Base-by-base conservation (phyloP, 768 basidiomycete species). In the Tephrocybe rancida region DNA sequence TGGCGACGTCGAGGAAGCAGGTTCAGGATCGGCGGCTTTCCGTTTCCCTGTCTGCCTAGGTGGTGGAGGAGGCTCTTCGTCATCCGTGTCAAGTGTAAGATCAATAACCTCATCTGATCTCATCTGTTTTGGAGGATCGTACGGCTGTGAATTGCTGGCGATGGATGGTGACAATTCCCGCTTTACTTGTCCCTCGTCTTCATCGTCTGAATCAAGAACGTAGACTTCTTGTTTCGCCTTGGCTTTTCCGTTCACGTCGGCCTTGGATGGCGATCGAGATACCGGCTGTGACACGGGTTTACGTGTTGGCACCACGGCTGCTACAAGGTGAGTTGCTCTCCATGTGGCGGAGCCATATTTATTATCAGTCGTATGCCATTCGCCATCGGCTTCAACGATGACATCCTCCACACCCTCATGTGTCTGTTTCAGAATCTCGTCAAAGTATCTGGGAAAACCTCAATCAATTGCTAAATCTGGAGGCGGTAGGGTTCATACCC, bases 331-430 rank as follows among this genome's bases (percentile, higher is more conserved):
- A 0, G 69, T 60, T 39, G 78, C 77, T 59, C 79, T 83, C 94
- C 95, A 97, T 26, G 68, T 73, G 1, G 73, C 61, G 18, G 92
- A 94, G 1, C 83, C 93, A 63, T 82, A 89, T 69, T 89, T 92
- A 73, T 89, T 81, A 70, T 98, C 94, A 16, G 82, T 73, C 1
- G 94, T 94, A 67, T 97, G 95, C 97, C 97, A 99, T 67, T 95
- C 88, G 1, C 94, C 95, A 66, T 96, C 87, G 5, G 92, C 84
- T 69, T 99, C 96, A 14, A 99, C 86, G 50, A 96, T 80, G 22
- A 99, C 94, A 58, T 97, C 92, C 45, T 99, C 97, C 11, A 92
- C 85, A 48, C 75, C 77, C 21, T 95, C 90, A 0, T 90, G 80
- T 3, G 88, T 91, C 24, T 78, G 71, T 59, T 84, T 83, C 63